Base-by-base conservation (phyloP, 768 basidiomycete species). In the Amanita pseudoporphyria region DNA sequence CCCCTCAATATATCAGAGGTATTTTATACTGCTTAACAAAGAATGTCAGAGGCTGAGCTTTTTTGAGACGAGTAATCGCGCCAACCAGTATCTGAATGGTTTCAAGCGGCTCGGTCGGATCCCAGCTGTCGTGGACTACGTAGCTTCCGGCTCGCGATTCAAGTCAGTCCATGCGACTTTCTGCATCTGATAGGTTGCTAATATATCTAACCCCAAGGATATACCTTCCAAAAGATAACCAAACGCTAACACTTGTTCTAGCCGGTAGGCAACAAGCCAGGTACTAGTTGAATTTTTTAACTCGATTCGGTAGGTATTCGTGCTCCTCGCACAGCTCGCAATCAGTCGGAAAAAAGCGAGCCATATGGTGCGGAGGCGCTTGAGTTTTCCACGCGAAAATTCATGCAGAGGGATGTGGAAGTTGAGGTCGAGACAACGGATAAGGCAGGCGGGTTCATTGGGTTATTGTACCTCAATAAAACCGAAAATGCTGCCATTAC, bases 391-490 rank as follows among this genome's bases (percentile, higher is more conserved):
- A 77, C 77, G 6, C 78, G 81, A 37, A 76, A 78, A 53, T 93
- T 84, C 62, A 84, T 97, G 84, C 95, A 99, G 64, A 81, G 95
- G 24, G 95, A 99, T 59, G 82, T 91, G 5, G 95, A 99, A 64
- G 82, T 98, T 52, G 87, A 90, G 57, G 82, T 97, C 40, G 90
- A 95, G 52, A 76, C 77, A 13, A 79, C 84, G 13, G 95, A 99
- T 71, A 97, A 96, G 67, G 84, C 86, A 3, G 95, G 95, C 33
- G 96, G 96, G 3, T 97, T 95, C 66, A 94, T 97, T 55, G 94
- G 94, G 12, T 67, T 84, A 1, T 72, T 98, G 48, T 94, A 84
- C 64, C 49, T 87, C 56, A 86, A 87, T 65, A 95, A 91, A 62
- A 81, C 74, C 1, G 85, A 89, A 56, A 98, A 96, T 64, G 86